Percentiles rank a stretch among this genome's conserved stretches.
These are phyloP conservation scores for Mycosphaerella arachidis DNA, from an alignment of 2,329 filamentous ascomycete genomes.

Conservation along the genomic window DNA sequence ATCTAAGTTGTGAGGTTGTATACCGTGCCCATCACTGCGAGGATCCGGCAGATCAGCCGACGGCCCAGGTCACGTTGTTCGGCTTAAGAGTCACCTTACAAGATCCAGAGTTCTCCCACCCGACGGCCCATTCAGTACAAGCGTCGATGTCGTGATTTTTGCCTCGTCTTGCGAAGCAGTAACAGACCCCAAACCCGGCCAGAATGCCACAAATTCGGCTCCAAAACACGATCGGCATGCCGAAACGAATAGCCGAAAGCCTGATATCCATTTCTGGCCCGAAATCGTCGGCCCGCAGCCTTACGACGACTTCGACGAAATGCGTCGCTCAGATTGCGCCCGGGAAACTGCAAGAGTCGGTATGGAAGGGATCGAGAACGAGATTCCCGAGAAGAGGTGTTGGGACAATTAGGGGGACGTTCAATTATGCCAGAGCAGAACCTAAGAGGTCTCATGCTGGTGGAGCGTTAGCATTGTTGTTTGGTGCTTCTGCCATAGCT, in stretches of 20 bases:
- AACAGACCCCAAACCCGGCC: neutral
- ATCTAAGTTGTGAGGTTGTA: neutral
- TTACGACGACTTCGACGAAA: slow-evolving; percentile 14
- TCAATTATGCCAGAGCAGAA: slow-evolving; percentile 1
- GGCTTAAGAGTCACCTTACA: neutral
- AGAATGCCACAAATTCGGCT: slow-evolving; percentile 13
- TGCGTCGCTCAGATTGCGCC: slow-evolving; percentile 18
- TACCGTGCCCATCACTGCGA: neutral
- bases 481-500: slow-evolving; percentile 21
- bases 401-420: slow-evolving; percentile 9
- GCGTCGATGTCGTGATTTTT: slow-evolving; percentile 2
- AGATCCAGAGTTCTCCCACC: neutral
- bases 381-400: slow-evolving; percentile 12
- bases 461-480: slow-evolving; percentile 15
- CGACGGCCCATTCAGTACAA: neutral
- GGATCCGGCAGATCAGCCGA: neutral
- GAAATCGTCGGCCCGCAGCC: slow-evolving; percentile 9
- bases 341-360: slow-evolving; percentile 14
- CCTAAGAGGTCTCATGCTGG: slow-evolving; percentile 17
- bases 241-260: slow-evolving; percentile 11
- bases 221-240: slow-evolving; percentile 13
- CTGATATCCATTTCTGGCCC: slow-evolving; percentile 2
- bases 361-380: slow-evolving; percentile 8
- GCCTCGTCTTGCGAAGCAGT: neutral
- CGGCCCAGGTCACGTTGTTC: neutral